A percentile compares a stretch with the other conserved stretches of the same genome.
These are phyloP conservation scores for Phoma sp. DNA, from an alignment of 2,329 filamentous ascomycete species.

Conservation along the genomic window DNA sequence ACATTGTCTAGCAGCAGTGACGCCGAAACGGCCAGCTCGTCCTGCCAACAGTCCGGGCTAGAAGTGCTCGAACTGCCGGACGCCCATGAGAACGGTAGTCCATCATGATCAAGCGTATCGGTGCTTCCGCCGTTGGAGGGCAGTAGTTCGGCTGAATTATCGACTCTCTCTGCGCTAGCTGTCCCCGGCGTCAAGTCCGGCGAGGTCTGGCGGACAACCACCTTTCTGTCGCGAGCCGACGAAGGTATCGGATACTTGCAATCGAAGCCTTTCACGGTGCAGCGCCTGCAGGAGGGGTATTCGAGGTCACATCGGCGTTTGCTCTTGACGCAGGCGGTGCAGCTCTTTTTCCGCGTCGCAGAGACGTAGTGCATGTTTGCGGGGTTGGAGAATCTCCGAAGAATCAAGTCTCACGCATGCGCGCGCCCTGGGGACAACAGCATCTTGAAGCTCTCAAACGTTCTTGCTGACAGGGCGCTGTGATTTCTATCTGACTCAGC, in stretches of 20 bases:
- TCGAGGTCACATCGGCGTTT: slow-evolving; percentile 43
- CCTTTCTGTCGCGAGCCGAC: slow-evolving; percentile 31
- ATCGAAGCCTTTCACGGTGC: slow-evolving; percentile 35
- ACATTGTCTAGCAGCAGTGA: slow-evolving; percentile 1
- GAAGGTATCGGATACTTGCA: slow-evolving; percentile 34
- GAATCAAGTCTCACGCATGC: background rate
- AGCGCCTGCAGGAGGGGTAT: slow-evolving; percentile 40
- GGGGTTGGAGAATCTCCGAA: slow-evolving; percentile 28
- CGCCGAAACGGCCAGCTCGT: slow-evolving; percentile 11
- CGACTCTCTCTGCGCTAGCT: slow-evolving; percentile 1
- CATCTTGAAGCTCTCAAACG: background rate
- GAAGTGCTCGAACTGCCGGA: slow-evolving; percentile 10
- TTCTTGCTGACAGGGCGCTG: background rate
- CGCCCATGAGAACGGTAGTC: slow-evolving; percentile 5
- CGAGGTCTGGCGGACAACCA: slow-evolving; percentile 34
- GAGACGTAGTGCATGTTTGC: slow-evolving; percentile 34
- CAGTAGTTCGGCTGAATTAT: slow-evolving; percentile 10
- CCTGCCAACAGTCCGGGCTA: slow-evolving; percentile 24
- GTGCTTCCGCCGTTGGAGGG: slow-evolving; percentile 9
- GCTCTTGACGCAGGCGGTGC: slow-evolving; percentile 37
- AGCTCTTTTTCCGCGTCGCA: slow-evolving; percentile 42
- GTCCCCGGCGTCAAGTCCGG: slow-evolving; percentile 12
- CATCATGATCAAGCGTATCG: background rate
- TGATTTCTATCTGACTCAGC: slow-evolving; percentile 7
- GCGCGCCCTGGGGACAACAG: background rate